These are phyloP conservation scores for Brassica nigra DNA, from an alignment of 345 rosid species.

Conservation along the genomic window DNA sequence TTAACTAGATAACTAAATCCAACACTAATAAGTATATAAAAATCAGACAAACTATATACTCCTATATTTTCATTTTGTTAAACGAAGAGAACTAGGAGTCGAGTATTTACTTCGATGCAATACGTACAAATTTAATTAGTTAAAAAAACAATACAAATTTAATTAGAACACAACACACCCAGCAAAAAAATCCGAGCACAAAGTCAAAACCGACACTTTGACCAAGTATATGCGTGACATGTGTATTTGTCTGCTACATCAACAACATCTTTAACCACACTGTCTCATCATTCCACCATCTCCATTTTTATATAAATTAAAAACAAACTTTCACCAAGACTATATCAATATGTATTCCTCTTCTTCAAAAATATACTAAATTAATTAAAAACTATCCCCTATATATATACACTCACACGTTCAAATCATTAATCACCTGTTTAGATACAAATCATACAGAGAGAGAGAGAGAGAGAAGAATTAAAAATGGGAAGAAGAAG, in stretches of 20 bases:
- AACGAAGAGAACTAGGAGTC: not conserved
- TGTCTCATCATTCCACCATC: slow-evolving; percentile 44
- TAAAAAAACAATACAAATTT: not conserved
- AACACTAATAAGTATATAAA: no score
- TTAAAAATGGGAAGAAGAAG: slow-evolving; percentile 57
- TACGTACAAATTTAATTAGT: not conserved
- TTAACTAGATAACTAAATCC: not conserved
- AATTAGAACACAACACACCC: slow-evolving; percentile 36
- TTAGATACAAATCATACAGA: slow-evolving; percentile 16
- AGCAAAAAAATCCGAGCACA: slow-evolving; percentile 39
- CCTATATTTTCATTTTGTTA: not conserved
- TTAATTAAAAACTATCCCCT: not conserved
- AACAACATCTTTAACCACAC: slow-evolving; percentile 42
- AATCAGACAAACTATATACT: no score
- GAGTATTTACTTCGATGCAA: not conserved
- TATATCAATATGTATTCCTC: slow-evolving; percentile 29
- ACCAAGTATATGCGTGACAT: slow-evolving; percentile 32
- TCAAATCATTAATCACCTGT: slow-evolving; percentile 42
- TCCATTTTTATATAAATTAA: not conserved
- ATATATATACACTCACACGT: slow-evolving; percentile 41
- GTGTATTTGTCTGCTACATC: slow-evolving; percentile 41
- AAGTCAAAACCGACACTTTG: slow-evolving; percentile 44
- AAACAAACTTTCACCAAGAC: slow-evolving; percentile 22
- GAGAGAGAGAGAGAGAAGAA: not conserved
- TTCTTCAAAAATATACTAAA: not conserved